phyloP scores from a whole-genome alignment of 108 stramenopile genomes.

The Skeletonema potamos region DNA sequence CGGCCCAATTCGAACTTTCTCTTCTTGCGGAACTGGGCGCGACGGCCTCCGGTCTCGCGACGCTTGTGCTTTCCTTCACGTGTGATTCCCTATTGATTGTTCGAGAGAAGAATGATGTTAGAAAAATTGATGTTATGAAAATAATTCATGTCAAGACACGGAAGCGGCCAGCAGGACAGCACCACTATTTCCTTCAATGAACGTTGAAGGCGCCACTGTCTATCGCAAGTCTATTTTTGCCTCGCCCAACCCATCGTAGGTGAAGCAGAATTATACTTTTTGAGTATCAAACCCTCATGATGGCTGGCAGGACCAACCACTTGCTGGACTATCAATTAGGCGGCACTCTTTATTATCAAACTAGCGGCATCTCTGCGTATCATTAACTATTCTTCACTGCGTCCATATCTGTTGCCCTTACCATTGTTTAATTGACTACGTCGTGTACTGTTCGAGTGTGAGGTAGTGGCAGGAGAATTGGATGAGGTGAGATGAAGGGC shows the following conservation, averaged over 20 bases:
- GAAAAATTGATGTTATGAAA: no score
- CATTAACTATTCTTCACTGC: neutral
- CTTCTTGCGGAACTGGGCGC: conserved; percentile 97
- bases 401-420: neutral
- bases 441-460: neutral
- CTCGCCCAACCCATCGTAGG: no score
- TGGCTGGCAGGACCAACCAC: no score
- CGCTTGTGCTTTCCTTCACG: conserved; percentile 99
- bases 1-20: conserved; percentile 98
- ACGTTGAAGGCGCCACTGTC: no score
- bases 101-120: neutral
- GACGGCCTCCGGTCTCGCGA: conserved; percentile 98
- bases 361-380: neutral
- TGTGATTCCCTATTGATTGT: conserved; percentile 89
- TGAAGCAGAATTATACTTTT: neutral
- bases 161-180: neutral
- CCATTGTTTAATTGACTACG: neutral
- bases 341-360: neutral
- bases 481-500: neutral
- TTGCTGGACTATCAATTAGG: neutral
- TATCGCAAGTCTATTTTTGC: neutral
- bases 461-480: neutral
- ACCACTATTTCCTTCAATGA: neutral
- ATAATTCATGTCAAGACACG: neutral
- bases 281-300: neutral